A percentile compares a stretch with the other conserved stretches of the same genome.
These are phyloP conservation scores for Trypanosoma grayi DNA, from an alignment of 208 protist genomes.

Conservation along the genomic window DNA sequence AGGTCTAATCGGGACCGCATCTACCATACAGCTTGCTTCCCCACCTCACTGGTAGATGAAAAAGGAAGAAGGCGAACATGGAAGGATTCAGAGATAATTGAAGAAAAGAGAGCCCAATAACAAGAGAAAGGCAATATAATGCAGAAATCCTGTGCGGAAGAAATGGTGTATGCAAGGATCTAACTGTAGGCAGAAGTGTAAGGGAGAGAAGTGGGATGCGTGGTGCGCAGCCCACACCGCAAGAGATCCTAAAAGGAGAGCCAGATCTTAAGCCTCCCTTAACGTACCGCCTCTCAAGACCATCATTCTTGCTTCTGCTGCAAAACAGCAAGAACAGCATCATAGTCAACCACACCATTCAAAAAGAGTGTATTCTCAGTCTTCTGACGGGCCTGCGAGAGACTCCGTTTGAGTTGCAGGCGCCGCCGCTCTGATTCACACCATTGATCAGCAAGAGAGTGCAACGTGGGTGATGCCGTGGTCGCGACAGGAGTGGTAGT, in stretches of 20 bases:
- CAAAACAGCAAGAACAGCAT: constrained; percentile 17
- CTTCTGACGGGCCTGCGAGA: neutral
- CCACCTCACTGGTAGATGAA: neutral
- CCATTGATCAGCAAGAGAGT: constrained; percentile 21
- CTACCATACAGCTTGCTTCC: neutral
- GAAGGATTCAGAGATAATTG: neutral
- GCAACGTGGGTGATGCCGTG: neutral
- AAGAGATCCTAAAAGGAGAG: too few relatives aligned
- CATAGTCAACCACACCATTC: constrained; percentile 19
- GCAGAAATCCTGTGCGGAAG: too few relatives aligned
- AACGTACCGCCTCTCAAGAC: neutral
- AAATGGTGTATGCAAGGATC: too few relatives aligned
- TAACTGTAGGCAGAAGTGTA: too few relatives aligned
- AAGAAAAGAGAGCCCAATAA: too few relatives aligned
- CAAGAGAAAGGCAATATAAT: too few relatives aligned
- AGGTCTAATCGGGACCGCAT: neutral
- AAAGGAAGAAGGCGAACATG: neutral
- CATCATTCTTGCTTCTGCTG: constrained; percentile 2
- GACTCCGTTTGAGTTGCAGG: constrained; percentile 7
- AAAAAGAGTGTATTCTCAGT: constrained; percentile 10
- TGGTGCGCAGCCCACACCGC: too few relatives aligned
- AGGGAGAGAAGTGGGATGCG: neutral
- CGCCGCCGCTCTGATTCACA: constrained; percentile 11
- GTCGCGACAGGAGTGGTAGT: neutral
- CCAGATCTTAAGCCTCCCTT: neutral